Percentiles rank a stretch among this genome's conserved stretches.
phyloP scores from a whole-genome alignment of 495 filamentous ascomycete genomes.

The Penicillium desertorum region DNA sequence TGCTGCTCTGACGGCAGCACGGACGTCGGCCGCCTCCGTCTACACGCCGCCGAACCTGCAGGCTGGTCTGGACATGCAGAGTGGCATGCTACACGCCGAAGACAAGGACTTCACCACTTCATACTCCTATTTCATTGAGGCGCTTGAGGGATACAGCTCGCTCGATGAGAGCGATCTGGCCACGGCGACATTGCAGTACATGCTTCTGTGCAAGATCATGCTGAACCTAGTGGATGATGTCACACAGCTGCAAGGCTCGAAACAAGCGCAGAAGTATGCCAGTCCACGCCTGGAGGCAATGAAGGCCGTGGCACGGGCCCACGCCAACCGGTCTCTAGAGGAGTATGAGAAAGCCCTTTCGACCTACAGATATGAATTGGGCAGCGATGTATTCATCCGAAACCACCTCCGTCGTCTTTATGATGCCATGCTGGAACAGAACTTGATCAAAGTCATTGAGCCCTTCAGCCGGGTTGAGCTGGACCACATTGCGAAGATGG shows the following conservation, averaged over 20 bases:
- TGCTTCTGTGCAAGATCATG: conserved; percentile 99
- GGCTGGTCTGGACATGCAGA: conserved; percentile 97
- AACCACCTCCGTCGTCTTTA: conserved; percentile 92
- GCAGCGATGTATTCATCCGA: conserved; percentile 89
- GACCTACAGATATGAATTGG: conserved; percentile 85
- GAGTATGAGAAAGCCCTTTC: conserved; percentile 93
- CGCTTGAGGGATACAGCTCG: conserved; percentile 91
- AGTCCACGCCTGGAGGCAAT: conserved; percentile 94
- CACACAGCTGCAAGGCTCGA: conserved; percentile 84
- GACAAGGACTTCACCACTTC: conserved; percentile 99
- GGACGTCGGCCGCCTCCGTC: conserved; percentile 91
- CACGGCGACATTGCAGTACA: conserved; percentile 93
- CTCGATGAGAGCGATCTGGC: conserved; percentile 85
- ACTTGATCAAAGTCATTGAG: conserved; percentile 98
- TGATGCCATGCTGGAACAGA: conserved; percentile 98
- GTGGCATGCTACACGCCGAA: conserved; percentile 96
- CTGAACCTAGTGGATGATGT: conserved; percentile 95
- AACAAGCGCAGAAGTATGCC: conserved; percentile 94
- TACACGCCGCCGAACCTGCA: conserved; percentile 96
- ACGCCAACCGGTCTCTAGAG: conserved; percentile 89
- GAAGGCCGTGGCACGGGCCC: conserved; percentile 95
- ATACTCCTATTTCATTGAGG: conserved; percentile 98
- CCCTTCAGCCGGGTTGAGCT: conserved; percentile 97
- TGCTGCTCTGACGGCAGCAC: conserved; percentile 88
- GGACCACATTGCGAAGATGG: conserved; percentile 93